A percentile compares a stretch with the other conserved stretches of the same genome.
phyloP scores from a whole-genome alignment of 495 filamentous ascomycete genomes.

The Trichoderma virens region DNA sequence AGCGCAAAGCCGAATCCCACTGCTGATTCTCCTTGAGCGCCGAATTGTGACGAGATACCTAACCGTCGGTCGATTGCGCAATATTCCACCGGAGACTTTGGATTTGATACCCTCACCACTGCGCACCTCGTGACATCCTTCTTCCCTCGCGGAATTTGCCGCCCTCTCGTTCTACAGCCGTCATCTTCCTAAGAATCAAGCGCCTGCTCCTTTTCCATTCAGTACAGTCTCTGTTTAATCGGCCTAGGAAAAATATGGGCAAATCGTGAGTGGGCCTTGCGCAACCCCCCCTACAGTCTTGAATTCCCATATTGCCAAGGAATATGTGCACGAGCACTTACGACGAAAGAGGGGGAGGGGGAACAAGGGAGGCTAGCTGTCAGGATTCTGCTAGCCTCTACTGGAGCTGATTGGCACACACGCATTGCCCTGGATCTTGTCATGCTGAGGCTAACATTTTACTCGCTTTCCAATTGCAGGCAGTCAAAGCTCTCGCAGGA shows the following conservation, averaged over 20 bases:
- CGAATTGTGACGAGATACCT: not conserved
- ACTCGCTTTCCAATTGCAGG: conserved; percentile 30
- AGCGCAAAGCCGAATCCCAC: not conserved
- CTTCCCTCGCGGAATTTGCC: not conserved
- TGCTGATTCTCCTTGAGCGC: not conserved
- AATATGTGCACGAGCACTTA: not conserved
- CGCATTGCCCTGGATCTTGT: not conserved
- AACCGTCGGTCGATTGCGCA: not conserved
- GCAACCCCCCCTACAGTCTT: not conserved
- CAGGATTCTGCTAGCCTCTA: not conserved
- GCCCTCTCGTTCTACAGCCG: not conserved
- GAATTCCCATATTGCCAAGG: not conserved
- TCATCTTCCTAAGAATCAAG: not conserved
- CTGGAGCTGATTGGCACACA: not conserved
- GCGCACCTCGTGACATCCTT: not conserved
- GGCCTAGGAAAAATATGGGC: not conserved
- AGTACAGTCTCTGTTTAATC: not conserved
- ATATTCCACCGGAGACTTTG: not conserved
- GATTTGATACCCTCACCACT: not conserved
- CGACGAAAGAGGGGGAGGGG: not conserved
- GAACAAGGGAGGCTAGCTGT: not conserved
- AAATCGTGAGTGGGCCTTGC: conserved; percentile 1
- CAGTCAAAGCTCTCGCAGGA: conserved; percentile 93
- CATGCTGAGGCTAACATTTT: not conserved
- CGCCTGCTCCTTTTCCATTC: not conserved